phyloP scores from a whole-genome alignment of 1,284 basidiomycete genomes.

The Pseudozyma pruni region DNA sequence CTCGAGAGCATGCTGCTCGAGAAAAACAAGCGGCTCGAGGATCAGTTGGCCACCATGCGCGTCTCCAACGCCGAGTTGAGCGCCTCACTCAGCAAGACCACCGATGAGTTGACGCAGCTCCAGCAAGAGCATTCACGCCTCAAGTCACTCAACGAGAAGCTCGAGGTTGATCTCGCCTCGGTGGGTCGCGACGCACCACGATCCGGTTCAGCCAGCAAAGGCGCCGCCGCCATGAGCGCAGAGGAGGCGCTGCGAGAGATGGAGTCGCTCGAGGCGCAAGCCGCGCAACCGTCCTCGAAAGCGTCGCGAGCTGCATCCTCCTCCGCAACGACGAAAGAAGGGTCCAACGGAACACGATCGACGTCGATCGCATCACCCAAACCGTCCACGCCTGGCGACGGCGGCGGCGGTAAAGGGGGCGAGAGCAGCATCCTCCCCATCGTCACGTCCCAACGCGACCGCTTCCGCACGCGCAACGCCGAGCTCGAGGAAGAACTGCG shows the following conservation, averaged over 20 bases:
- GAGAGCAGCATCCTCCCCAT: slow-evolving; percentile 71
- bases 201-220: slow-evolving; percentile 8
- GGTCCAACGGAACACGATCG: neutral
- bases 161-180: slow-evolving; percentile 85
- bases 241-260: slow-evolving; percentile 40
- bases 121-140: slow-evolving; percentile 80
- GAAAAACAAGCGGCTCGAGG: slow-evolving; percentile 93
- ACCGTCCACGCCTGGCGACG: slow-evolving; percentile 3
- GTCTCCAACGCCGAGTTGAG: slow-evolving; percentile 72
- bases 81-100: slow-evolving; percentile 61
- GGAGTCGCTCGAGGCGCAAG: slow-evolving; percentile 40
- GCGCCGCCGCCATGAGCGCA: slow-evolving; percentile 21
- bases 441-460: slow-evolving; percentile 93
- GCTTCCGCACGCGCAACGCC: slow-evolving; percentile 92
- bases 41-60: slow-evolving; percentile 89
- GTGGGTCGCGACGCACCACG: slow-evolving; percentile 20
- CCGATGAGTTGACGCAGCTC: slow-evolving; percentile 74
- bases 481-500: slow-evolving; percentile 97
- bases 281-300: neutral
- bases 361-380: slow-evolving; percentile 4
- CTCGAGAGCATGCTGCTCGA: slow-evolving; percentile 88
- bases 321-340: too few species aligned
- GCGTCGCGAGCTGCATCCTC: neutral
- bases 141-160: slow-evolving; percentile 81
- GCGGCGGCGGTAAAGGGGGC: neutral